Evolutionary conservation across 495 filamentous ascomycete species (phyloP), one percentile per base, ranked within the genome.

Genomic region (Glutinoglossum americanum): DNA sequence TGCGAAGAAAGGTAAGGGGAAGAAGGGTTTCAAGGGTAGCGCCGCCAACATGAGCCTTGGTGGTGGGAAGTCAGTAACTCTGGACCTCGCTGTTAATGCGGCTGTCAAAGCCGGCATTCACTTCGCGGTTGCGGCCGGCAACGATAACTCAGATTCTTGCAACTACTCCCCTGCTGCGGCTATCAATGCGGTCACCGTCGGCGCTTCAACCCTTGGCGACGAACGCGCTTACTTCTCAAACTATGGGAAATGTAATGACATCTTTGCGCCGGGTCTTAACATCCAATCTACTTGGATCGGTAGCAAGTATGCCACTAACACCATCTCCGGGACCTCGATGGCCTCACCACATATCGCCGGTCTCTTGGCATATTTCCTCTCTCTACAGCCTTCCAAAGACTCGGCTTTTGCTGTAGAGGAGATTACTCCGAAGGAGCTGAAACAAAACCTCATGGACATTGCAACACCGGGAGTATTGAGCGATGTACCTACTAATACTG

Each of bases 171-270:
- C 93, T 30, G 93, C 93, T 62, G 83, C 89, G 55, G 87, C 93
- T 61, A 79, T 81, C 63, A 87, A 89, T 68, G 89, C 93, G 57
- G 82, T 99, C 65, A 99, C 93, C 53, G 93, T 99, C 59, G 93
- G 89, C 68, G 93, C 93, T 60, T 94, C 88, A 21, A 94, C 85
- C 59, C 77, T 99, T 33, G 77, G 77, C 62, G 93, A 99, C 70
- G 86, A 89, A 77, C 90, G 93, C 71, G 93, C 93, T 61, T 99
- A 97, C 80, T 99, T 99, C 83, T 97, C 93, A 80, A 99, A 99
- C 83, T 97, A 82, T 72, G 93, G 93, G 69, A 90, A 89, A 79
- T 99, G 93, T 78, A 94, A 90, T 67, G 89, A 97, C 70, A 96
- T 99, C 76, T 99, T 99, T 68, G 93, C 89, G 57, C 93, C 93